Evolutionary conservation across 2,329 filamentous ascomycete genomes (phyloP).

Genomic region (Colletotrichum trifolii): DNA sequence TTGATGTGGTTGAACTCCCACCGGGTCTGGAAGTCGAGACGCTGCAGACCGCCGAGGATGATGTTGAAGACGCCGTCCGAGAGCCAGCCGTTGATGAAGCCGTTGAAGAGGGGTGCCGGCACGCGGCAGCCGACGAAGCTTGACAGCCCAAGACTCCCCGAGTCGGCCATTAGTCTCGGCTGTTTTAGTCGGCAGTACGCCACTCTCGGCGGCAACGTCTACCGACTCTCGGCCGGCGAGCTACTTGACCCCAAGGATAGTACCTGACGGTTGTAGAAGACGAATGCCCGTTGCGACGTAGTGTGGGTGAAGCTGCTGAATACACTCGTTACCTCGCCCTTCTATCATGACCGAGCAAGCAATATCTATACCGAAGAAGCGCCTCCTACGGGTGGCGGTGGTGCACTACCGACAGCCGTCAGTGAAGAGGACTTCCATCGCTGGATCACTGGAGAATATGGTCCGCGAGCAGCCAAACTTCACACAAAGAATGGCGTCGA

Average conservation of each 20-base stretch:
- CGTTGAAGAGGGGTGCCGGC: slow-evolving; percentile 1
- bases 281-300: too few relatives aligned
- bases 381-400: neutral
- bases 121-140: slow-evolving; percentile 34
- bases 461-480: neutral
- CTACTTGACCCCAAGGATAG: too few relatives aligned
- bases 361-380: neutral
- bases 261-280: too few relatives aligned
- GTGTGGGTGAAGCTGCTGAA: too few relatives aligned
- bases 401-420: neutral
- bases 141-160: slow-evolving; percentile 38
- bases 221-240: too few relatives aligned
- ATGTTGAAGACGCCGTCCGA: slow-evolving; percentile 9
- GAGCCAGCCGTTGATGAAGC: slow-evolving; percentile 3
- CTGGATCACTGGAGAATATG: neutral
- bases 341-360: neutral
- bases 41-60: neutral
- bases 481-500: neutral
- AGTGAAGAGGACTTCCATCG: neutral
- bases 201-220: too few relatives aligned
- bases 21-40: neutral
- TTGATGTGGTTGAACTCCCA: slow-evolving; percentile 1
- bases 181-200: too few relatives aligned
- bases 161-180: too few relatives aligned
- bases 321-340: neutral